Conservation (phyloP, 202 grass and related monocot genomes). For the Brachypodium distachyon region DNA sequence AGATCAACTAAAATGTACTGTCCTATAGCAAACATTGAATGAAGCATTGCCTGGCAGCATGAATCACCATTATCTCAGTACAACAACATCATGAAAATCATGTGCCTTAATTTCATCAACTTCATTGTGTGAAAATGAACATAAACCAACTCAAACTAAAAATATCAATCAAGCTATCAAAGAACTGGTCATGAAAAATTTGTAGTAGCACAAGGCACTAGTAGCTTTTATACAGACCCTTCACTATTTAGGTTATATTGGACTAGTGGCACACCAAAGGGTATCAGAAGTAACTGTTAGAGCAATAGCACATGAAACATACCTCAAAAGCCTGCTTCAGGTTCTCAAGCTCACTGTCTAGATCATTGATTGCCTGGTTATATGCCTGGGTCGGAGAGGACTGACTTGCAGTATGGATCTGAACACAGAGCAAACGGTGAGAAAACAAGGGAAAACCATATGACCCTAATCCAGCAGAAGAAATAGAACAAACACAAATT, state of each 20-base stretch:
- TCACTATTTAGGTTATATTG: neutral
- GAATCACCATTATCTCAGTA: neutral
- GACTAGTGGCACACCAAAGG: neutral
- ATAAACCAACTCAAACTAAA: neutral
- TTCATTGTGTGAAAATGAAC: neutral
- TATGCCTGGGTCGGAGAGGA: slow-evolving; percentile 83
- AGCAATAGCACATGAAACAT: neutral
- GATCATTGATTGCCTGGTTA: slow-evolving; percentile 64
- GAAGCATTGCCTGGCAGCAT: neutral
- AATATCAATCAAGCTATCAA: neutral
- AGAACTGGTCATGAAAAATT: neutral
- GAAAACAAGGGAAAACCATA: neutral
- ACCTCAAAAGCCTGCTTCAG: slow-evolving; percentile 86
- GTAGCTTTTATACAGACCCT: neutral
- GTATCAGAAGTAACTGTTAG: neutral
- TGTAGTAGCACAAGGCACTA: neutral
- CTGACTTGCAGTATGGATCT: slow-evolving; percentile 89
- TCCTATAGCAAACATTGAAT: neutral
- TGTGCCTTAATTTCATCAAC: neutral
- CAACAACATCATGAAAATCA: neutral
- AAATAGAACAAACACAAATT: neutral
- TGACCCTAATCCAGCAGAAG: neutral
- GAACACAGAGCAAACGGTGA: neutral
- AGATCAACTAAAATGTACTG: neutral
- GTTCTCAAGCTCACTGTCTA: slow-evolving; percentile 82